phyloP scores from a whole-genome alignment of 495 filamentous ascomycete species.

The Niebla homalea region DNA sequence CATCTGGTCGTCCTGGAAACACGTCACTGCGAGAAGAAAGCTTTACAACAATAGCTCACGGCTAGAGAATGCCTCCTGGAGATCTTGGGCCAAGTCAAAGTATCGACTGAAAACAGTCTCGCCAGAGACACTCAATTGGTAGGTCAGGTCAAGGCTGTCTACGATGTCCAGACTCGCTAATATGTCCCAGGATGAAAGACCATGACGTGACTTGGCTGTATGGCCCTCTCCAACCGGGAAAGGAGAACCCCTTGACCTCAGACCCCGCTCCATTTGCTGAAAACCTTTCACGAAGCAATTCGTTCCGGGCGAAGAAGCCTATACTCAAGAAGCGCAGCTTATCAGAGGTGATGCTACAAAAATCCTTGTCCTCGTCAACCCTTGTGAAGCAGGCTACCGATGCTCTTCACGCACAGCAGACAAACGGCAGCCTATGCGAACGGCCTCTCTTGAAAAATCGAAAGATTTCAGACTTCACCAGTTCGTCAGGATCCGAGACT shows the following conservation, averaged over 20 bases:
- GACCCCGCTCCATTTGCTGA: conserved; percentile 42
- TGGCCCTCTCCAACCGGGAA: conserved; percentile 70
- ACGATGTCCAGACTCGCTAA: conserved; percentile 2
- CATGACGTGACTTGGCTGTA: conserved; percentile 98
- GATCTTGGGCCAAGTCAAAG: conserved; percentile 92
- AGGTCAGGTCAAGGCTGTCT: conserved; percentile 15
- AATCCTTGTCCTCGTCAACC: conserved; percentile 79
- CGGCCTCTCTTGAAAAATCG: conserved; percentile 35
- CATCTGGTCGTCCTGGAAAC: conserved; percentile 94
- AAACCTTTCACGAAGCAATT: conserved; percentile 63
- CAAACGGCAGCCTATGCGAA: conserved; percentile 31
- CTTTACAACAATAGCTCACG: conserved; percentile 69
- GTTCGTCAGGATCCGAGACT: conserved; percentile 18
- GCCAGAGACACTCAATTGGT: conserved; percentile 86
- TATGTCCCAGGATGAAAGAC: conserved; percentile 68
- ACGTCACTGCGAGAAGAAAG: conserved; percentile 65
- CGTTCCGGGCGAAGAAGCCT: conserved; percentile 75
- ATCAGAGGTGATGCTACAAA: conserved; percentile 88
- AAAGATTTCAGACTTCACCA: conserved; percentile 54
- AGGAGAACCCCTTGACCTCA: conserved; percentile 24
- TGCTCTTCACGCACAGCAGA: conserved; percentile 80
- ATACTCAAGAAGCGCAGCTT: conserved; percentile 95
- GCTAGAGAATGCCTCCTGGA: conserved; percentile 94
- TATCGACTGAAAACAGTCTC: conserved; percentile 74
- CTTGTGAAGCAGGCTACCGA: conserved; percentile 88